Evolutionary conservation across 2,329 filamentous ascomycete species (phyloP).

Genomic region (Aspergillus hiratsukae): DNA sequence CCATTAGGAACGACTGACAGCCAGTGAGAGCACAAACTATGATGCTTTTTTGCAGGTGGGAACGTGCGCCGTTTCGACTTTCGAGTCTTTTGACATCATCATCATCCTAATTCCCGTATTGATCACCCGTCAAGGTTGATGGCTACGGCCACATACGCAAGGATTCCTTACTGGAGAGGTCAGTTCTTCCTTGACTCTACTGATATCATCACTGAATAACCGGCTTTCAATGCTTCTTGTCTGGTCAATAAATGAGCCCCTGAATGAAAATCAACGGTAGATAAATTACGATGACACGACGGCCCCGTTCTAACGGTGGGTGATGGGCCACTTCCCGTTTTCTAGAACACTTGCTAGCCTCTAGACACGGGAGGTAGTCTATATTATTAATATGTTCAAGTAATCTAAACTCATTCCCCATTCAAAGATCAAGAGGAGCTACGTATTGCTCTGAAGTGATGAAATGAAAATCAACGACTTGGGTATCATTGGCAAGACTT

Average conservation of each 20-base stretch:
- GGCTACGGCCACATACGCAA: not conserved
- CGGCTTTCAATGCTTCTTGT: not conserved
- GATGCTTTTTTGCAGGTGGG: not conserved
- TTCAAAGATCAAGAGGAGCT: not conserved
- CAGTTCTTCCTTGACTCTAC: not conserved
- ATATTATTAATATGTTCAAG: not conserved
- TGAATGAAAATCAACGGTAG: slow-evolving; percentile 8
- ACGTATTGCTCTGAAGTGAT: not conserved
- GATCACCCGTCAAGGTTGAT: too few relatives aligned
- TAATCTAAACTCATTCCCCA: not conserved
- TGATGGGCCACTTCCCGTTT: not conserved
- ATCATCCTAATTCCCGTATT: slow-evolving; percentile 3
- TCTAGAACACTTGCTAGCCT: not conserved
- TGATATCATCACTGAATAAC: not conserved
- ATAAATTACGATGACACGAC: not conserved
- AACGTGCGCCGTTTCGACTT: slow-evolving; percentile 16
- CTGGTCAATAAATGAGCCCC: slow-evolving; percentile 1
- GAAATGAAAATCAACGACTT: not conserved
- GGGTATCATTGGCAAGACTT: not conserved
- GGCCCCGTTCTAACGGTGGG: not conserved
- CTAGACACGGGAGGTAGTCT: not conserved
- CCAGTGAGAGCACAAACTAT: not conserved
- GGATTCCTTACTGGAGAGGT: not conserved
- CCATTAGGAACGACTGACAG: not conserved
- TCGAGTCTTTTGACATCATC: not conserved